These are phyloP conservation scores for Entamoeba dispar DNA, from an alignment of 208 protist genomes.

Conservation along the genomic window DNA sequence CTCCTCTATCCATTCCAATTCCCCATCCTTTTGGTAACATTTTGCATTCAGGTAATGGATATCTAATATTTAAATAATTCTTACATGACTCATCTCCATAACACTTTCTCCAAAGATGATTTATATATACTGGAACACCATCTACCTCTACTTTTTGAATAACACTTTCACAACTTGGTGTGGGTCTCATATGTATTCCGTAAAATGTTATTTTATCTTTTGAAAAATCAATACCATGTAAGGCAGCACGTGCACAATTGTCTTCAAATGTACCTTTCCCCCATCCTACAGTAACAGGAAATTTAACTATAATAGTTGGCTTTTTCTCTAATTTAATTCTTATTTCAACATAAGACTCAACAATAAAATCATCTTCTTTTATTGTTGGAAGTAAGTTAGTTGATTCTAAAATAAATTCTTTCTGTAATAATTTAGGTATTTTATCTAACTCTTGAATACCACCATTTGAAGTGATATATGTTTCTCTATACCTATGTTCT, in stretches of 20 bases:
- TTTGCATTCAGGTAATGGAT: not conserved
- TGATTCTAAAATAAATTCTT: not conserved
- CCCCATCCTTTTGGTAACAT: not conserved
- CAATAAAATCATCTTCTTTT: not conserved
- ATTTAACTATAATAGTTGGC: not conserved
- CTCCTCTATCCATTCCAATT: not conserved
- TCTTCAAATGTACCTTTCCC: not conserved
- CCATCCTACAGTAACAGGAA: not conserved
- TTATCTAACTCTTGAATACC: not conserved
- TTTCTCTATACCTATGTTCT: not conserved
- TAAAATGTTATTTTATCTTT: not conserved
- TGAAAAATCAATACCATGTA: not conserved
- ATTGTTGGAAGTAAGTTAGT: not conserved
- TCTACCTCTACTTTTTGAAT: not conserved
- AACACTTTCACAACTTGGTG: not conserved
- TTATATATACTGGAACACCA: not conserved
- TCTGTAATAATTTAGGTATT: not conserved
- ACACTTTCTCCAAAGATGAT: not conserved
- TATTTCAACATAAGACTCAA: not conserved
- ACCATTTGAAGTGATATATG: not conserved
- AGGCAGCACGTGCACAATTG: not conserved
- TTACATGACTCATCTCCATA: not conserved
- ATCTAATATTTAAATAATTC: not conserved
- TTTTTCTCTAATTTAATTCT: not conserved
- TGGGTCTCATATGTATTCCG: not conserved